Evolutionary conservation across 805 yeast species (phyloP).

Genomic region (Zygotorulaspora chibaensis): DNA sequence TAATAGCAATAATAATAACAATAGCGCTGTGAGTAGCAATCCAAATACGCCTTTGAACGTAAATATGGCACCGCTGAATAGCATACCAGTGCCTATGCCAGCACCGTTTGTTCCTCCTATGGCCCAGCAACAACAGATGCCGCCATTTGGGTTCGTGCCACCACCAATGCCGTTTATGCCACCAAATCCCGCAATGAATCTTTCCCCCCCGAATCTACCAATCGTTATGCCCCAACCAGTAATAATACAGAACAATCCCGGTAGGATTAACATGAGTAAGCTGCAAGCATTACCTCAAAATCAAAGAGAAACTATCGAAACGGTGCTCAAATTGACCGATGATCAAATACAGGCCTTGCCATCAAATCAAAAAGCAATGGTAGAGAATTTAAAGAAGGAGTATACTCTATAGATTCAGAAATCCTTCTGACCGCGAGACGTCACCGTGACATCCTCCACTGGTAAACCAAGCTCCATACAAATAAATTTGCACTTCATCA

Average conservation of each 20-base stretch:
- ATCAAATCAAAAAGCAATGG: constrained; percentile 47
- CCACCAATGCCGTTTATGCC: constrained; percentile 20
- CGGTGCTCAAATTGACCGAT: constrained; percentile 44
- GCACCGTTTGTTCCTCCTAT: constrained; percentile 16
- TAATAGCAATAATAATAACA: constrained; percentile 10
- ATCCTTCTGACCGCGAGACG: neutral
- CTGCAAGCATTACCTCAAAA: constrained; percentile 48
- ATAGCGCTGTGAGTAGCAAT: constrained; percentile 11
- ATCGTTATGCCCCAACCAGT: constrained; percentile 11
- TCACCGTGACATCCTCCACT: constrained; percentile 1
- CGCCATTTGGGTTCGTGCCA: constrained; percentile 16
- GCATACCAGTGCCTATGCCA: constrained; percentile 9
- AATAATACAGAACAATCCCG: constrained; percentile 24
- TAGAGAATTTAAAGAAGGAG: constrained; percentile 50
- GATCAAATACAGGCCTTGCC: constrained; percentile 43
- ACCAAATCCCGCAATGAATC: constrained; percentile 7
- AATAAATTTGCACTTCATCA: constrained; percentile 3
- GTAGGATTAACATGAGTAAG: constrained; percentile 47
- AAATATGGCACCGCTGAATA: constrained; percentile 8
- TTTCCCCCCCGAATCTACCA: constrained; percentile 12
- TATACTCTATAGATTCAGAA: constrained; percentile 35
- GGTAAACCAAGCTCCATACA: constrained; percentile 3
- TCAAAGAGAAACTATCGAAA: constrained; percentile 53
- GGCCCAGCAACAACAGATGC: constrained; percentile 15
- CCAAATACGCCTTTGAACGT: constrained; percentile 12